Base-by-base conservation (phyloP, 306 rosid genomes). In the Prosopis cineraria region DNA sequence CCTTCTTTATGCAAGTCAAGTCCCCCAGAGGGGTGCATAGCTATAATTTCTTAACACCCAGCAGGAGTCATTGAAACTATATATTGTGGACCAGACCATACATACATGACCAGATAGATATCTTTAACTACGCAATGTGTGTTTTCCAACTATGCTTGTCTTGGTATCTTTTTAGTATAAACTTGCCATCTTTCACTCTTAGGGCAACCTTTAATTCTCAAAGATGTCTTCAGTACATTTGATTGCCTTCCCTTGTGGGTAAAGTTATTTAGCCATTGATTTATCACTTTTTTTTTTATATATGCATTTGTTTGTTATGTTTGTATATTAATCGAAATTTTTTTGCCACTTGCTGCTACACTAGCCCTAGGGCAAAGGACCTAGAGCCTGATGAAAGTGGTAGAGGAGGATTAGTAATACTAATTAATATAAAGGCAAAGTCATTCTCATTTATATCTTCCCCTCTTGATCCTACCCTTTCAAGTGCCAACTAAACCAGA, bases 1-100 rank as follows among this genome's bases (percentile, higher is more conserved):
- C 85, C 75, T 81, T 83, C 90, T 59, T 81, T 83, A 81, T 72
- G 81, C 88, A 84, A 86, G 85, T 87, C 78, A 82, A 79, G 84
- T 79, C 88, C 85, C 80, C 77, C 76, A 86, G 85, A 29, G 3
- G 75, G 77, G 24, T 24, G 8, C 9, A n/a, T 48, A 55, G 62
- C 17, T 24, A 24, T 31, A 64, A 65, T 65, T 65, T 65, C 11
- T 80, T 79, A 41, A 79, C 86, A 79, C 82, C 86, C 58, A 56
- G 70, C 74, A 69, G 84, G 89, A 70, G 81, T 85, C 78, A 78
- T 39, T 75, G 77, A 66, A 82, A 60, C 84, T 78, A 69, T 37
- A 37, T 37, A 7, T 55, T 79, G 85, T 82, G 91, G 91, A 85
- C 90, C 91, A 80, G 82, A 85, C 88, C 91, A 81, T 84, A 80